Base-by-base conservation (phyloP, 2,329 filamentous ascomycete species). In the Rhinocladiella similis region DNA sequence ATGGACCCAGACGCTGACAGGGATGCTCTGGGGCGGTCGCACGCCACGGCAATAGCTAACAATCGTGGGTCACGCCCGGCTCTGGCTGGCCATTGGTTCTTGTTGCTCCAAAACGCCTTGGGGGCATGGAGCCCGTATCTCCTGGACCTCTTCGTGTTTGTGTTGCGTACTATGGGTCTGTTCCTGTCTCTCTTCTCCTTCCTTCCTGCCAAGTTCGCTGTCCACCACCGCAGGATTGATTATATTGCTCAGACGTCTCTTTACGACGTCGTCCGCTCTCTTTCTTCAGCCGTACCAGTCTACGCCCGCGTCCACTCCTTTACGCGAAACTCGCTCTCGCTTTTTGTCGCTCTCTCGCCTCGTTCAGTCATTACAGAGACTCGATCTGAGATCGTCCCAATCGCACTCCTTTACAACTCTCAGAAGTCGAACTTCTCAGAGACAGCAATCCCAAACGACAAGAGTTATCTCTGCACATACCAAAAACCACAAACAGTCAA, bases 371-470 rank as follows among this genome's bases (percentile, higher is more conserved):
- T 50, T 51, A 55, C 39, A 50, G 41, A 52, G 52, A 59, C 57
- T 60, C 60, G 60, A 63, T 63, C 60, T 60, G 60, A 53, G 60
- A 63, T 63, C 60, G 60, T 59, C 57, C 54, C 54, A 47, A 49
- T 47, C 38, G 41, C 51, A 47, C 43, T 25, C 25, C 25, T 25
- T n/a, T 25, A 25, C 53, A 47, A 48, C 58, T 60, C 38, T 41
- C 38, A 41, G 38, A 41, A 41, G 38, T 41, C 38, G 38, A 41
- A 41, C 38, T 41, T 41, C 38, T 41, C 38, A 16, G 3, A 41
- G 29, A 33, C 29, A 33, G 29, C 29, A 7, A 33, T 12, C 29
- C 14, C 38, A 41, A 33, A 9, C 29, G 6, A 41, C 38, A 41
- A n/a, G 38, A 41, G 38, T 41, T 50, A 48, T 50, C 6, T 46